Conservation (phyloP, 2,329 filamentous ascomycete species). For the Trichoderma semiorbis region DNA sequence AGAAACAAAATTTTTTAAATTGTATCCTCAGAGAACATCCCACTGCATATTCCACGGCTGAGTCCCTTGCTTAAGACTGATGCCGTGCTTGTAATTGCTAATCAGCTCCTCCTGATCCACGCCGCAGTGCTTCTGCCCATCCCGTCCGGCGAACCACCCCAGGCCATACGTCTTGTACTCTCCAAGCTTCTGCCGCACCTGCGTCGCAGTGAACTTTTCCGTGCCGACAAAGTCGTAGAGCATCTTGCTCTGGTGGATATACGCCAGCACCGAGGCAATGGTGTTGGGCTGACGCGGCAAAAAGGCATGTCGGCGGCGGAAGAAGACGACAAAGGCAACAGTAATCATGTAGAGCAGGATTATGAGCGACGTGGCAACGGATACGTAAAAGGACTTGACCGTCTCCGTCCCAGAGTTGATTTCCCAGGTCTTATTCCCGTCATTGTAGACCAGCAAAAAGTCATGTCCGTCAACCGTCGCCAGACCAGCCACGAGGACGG, state of each 20-base stretch:
- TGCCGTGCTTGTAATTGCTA: conserved; percentile 62
- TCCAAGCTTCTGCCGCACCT: conserved; percentile 61
- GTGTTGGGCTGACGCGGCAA: conserved; percentile 75
- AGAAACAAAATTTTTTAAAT: neutral
- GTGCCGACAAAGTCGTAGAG: conserved; percentile 71
- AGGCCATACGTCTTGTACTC: conserved; percentile 64
- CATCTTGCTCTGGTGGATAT: conserved; percentile 79
- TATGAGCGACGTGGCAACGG: conserved; percentile 56
- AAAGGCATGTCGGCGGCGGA: conserved; percentile 64
- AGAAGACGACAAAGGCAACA: conserved; percentile 58
- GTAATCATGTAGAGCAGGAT: conserved; percentile 65
- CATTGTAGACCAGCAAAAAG: conserved; percentile 43
- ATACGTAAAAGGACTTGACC: conserved; percentile 61
- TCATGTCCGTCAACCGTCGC: conserved; percentile 61
- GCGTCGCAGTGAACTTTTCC: conserved; percentile 55
- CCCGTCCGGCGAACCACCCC: conserved; percentile 72
- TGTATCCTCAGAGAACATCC: conserved; percentile 32
- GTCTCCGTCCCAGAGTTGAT: conserved; percentile 58
- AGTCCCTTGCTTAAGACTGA: conserved; percentile 46
- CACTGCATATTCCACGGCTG: conserved; percentile 50
- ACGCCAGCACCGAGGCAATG: conserved; percentile 71
- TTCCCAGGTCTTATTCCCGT: conserved; percentile 20
- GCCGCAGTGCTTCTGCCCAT: conserved; percentile 70
- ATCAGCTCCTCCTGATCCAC: conserved; percentile 73
- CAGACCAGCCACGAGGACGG: conserved; percentile 64